Conservation (phyloP, 495 filamentous ascomycete species). For the Tuber aestivum region DNA sequence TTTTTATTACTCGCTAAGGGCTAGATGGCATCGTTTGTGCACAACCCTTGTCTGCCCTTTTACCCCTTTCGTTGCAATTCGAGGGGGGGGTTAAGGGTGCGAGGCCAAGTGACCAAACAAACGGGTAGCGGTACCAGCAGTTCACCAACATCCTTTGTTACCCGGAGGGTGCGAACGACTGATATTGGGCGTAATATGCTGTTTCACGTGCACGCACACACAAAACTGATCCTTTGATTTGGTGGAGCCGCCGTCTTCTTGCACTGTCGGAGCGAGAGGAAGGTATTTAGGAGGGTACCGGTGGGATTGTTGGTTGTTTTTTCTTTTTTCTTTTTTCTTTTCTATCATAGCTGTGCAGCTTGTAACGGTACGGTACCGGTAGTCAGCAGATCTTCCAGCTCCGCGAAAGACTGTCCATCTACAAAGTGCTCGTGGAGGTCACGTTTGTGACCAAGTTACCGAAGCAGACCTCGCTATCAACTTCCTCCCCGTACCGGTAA, state of each 20-base stretch:
- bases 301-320: neutral
- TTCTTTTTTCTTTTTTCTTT: neutral
- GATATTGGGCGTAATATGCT: slow-evolving; percentile 20
- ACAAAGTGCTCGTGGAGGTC: neutral
- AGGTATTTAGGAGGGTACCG: neutral
- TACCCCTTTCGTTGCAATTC: neutral
- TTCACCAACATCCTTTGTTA: neutral
- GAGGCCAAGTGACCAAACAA: neutral
- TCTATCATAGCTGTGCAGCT: neutral
- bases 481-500: neutral
- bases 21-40: neutral
- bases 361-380: neutral
- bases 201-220: slow-evolving; percentile 14
- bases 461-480: neutral
- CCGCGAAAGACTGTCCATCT: neutral
- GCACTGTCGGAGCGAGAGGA: neutral
- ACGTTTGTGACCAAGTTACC: neutral
- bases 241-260: neutral
- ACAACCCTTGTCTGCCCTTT: neutral
- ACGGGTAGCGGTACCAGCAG: neutral
- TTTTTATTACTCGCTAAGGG: neutral
- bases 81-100: neutral
- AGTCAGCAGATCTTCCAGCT: neutral
- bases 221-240: neutral
- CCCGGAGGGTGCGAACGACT: slow-evolving; percentile 9